phyloP scores from a whole-genome alignment of 306 rosid genomes.

The Sicyos edulis region DNA sequence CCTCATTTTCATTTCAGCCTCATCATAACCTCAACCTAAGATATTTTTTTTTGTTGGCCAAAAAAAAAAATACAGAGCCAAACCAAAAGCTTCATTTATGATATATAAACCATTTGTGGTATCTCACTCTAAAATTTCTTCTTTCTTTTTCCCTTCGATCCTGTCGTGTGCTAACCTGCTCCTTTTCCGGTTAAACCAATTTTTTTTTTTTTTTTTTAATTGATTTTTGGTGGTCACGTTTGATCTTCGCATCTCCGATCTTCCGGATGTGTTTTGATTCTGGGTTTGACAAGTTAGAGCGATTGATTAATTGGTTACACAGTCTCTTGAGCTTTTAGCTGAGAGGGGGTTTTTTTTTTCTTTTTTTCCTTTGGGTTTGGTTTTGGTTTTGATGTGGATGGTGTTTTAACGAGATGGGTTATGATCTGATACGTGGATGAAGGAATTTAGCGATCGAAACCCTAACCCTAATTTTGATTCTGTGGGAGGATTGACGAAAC shows the following conservation, averaged over 20 bases:
- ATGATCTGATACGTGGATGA: conserved; percentile 29
- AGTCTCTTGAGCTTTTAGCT: background rate
- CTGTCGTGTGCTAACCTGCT: background rate
- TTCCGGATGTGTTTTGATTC: background rate
- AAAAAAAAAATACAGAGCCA: background rate
- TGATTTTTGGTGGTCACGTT: background rate
- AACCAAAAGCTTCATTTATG: background rate
- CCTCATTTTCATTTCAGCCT: conserved; percentile 2
- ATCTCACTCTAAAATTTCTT: background rate
- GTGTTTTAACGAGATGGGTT: background rate
- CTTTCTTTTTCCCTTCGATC: background rate
- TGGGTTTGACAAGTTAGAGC: background rate
- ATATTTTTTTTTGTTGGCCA: conserved; percentile 1
- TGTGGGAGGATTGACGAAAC: conserved; percentile 12
- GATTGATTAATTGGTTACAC: background rate
- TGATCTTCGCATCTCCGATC: conserved; percentile 10
- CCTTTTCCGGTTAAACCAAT: background rate
- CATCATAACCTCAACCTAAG: background rate
- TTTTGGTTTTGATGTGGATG: background rate
- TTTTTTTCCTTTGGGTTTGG: background rate
- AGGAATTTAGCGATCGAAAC: conserved; percentile 27
- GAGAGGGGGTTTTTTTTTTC: too few relatives aligned
- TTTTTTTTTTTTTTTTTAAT: background rate
- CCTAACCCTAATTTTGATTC: conserved; percentile 19
- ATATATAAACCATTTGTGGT: background rate